Percentiles rank a stretch among this genome's conserved stretches.
Conservation (phyloP, 2,329 filamentous ascomycete species). For the Daldinia sp. region DNA sequence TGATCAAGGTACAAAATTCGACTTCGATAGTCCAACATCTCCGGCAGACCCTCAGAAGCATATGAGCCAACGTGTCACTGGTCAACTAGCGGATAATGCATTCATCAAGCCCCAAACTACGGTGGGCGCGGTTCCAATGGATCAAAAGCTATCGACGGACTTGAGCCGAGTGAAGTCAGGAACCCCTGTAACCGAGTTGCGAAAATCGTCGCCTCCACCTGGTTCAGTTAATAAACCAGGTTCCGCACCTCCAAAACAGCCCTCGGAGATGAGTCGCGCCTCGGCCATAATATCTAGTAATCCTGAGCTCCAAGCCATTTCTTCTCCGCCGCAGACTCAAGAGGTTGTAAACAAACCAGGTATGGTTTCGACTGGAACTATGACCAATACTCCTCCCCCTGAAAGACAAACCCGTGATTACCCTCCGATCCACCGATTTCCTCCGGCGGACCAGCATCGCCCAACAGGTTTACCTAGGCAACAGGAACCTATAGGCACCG, state of each 20-base stretch:
- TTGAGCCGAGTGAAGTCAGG: constrained; percentile 45
- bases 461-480: constrained; percentile 52
- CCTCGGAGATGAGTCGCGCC: constrained; percentile 63
- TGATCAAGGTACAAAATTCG: constrained; percentile 83
- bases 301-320: constrained; percentile 67
- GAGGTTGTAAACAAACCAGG: constrained; percentile 46
- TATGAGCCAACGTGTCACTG: constrained; percentile 72
- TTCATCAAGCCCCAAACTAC: constrained; percentile 64
- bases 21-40: constrained; percentile 72
- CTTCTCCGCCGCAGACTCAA: constrained; percentile 51
- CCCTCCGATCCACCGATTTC: constrained; percentile 53
- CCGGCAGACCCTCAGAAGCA: constrained; percentile 55
- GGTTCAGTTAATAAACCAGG: constrained; percentile 46
- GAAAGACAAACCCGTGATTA: constrained; percentile 59
- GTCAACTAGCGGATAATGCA: constrained; percentile 83
- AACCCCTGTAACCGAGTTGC: constrained; percentile 33
- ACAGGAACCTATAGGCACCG: constrained; percentile 41
- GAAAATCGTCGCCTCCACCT: constrained; percentile 47
- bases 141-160: constrained; percentile 46
- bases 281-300: constrained; percentile 70
- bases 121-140: constrained; percentile 41
- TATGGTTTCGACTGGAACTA: constrained; percentile 74
- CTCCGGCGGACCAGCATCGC: constrained; percentile 50
- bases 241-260: constrained; percentile 53
- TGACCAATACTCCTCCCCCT: constrained; percentile 70